A percentile compares a stretch with the other conserved stretches of the same genome.
These are phyloP conservation scores for Crinitomyces ghanaensis DNA, from an alignment of 805 yeast genomes.

Conservation along the genomic window DNA sequence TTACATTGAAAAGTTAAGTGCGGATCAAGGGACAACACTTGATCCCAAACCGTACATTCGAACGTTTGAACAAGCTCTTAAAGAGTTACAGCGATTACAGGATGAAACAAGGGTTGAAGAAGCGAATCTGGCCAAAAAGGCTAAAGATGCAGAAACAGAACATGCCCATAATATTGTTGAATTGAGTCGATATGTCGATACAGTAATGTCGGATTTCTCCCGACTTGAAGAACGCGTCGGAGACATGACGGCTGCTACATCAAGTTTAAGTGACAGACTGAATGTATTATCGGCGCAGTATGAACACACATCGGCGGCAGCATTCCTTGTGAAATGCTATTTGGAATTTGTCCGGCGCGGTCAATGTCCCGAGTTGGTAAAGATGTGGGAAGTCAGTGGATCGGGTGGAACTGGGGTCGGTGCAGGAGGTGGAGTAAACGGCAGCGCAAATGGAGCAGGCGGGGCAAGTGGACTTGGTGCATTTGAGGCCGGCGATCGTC, in stretches of 20 bases:
- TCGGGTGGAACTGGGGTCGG: no score
- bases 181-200: constrained; percentile 22
- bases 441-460: no score
- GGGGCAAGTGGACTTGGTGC: no score
- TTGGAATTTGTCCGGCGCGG: constrained; percentile 59
- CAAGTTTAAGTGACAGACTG: constrained; percentile 21
- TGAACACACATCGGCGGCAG: constrained; percentile 60
- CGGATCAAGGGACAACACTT: constrained; percentile 41
- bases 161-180: constrained; percentile 59
- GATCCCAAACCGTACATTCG: constrained; percentile 94
- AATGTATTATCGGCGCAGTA: constrained; percentile 45
- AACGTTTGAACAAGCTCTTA: constrained; percentile 76
- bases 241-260: constrained; percentile 23
- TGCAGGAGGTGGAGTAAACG: no score
- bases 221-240: constrained; percentile 23
- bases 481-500: constrained; percentile 43
- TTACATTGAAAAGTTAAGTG: constrained; percentile 68
- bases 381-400: constrained; percentile 35
- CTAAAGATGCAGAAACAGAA: constrained; percentile 46
- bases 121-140: constrained; percentile 42
- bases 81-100: constrained; percentile 53
- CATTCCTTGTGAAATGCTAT: constrained; percentile 64
- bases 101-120: constrained; percentile 44
- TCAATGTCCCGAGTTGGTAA: constrained; percentile 42
- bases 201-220: constrained; percentile 26